Evolutionary conservation across 192 early-diverging fungal genomes (phyloP).

Genomic region (Entomortierella beljakovae): DNA sequence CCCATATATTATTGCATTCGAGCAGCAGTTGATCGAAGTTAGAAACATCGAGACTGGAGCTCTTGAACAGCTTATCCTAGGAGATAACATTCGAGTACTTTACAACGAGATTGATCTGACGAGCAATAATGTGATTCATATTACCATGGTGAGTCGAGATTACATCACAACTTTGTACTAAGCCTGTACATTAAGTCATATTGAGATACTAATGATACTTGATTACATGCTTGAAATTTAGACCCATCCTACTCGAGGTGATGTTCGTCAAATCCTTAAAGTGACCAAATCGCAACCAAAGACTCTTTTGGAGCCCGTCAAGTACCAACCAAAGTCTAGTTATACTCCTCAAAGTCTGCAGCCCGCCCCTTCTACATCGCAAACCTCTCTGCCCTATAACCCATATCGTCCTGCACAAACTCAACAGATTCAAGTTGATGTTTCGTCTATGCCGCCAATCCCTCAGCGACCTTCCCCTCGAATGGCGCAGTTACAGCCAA

Average conservation of each 20-base stretch:
- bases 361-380: neutral
- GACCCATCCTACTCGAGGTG: constrained; percentile 12
- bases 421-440: neutral
- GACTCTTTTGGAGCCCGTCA: constrained; percentile 8
- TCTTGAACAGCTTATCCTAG: constrained; percentile 32
- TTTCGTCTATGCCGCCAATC: neutral
- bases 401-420: neutral
- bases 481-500: neutral
- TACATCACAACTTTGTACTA: neutral
- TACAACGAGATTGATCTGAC: constrained; percentile 18
- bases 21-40: constrained; percentile 89
- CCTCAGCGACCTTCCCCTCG: constrained; percentile 16
- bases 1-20: constrained; percentile 92
- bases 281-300: constrained; percentile 15
- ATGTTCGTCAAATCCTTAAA: constrained; percentile 16
- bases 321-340: constrained; percentile 11
- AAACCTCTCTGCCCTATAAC: neutral
- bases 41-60: constrained; percentile 77
- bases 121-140: constrained; percentile 20
- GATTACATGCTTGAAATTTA: neutral
- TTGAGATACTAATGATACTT: neutral
- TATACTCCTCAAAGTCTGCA: neutral
- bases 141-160: constrained; percentile 20
- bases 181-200: neutral
- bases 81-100: constrained; percentile 19